Base-by-base conservation (phyloP, 192 early-diverging fungal species). In the Dissophora globulifera region DNA sequence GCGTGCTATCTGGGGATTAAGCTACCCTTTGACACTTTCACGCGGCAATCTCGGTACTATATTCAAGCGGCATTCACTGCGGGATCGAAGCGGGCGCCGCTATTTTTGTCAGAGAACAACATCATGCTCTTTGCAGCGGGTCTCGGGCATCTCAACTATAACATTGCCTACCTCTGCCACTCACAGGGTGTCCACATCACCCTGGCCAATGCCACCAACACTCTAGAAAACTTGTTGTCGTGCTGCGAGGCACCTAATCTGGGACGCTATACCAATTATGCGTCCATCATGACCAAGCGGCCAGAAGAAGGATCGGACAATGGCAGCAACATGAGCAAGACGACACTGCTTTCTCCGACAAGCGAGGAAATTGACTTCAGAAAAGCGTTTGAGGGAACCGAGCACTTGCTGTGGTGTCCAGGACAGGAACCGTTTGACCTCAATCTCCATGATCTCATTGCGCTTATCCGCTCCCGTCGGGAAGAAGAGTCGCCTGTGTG, bases 101-200 rank as follows among this genome's bases (percentile, higher is more conserved):
- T 88, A 3, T 86, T 78, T 49, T 25, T 88, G 35, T 62, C 70
- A 1, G 82, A 82, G 23, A 56, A 67, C 13, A 84, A 88, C 43
- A 40, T 72, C 4, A 57, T 67, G 25, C 35, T 35, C 1, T 88
- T 86, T 53, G 71, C 74, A 1, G 49, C 66, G 17, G 86, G 84
- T 8, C 67, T 88, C 47, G 78, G 80, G 1, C 81, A 85, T 78
- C 57, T 88, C 17, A 88, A 86, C 59, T 88, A 88, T 45, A 74
- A 88, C 23, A 79, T 88, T 55, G 86, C 81, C 4, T 88, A 86
- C 66, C 56, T 88, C 13, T 88, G 86, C 54, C 75, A 83, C 65
- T 83, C 83, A 3, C 86, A 88, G 47, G 84, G 85, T 19, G 74
- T 86, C 11, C 78, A 86, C 19, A 79, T 86, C 41, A 70, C 81